Percentiles rank a stretch among this genome's conserved stretches.
Evolutionary conservation across 1,284 basidiomycete genomes (phyloP).

Genomic region (Ceratobasidium sp.): DNA sequence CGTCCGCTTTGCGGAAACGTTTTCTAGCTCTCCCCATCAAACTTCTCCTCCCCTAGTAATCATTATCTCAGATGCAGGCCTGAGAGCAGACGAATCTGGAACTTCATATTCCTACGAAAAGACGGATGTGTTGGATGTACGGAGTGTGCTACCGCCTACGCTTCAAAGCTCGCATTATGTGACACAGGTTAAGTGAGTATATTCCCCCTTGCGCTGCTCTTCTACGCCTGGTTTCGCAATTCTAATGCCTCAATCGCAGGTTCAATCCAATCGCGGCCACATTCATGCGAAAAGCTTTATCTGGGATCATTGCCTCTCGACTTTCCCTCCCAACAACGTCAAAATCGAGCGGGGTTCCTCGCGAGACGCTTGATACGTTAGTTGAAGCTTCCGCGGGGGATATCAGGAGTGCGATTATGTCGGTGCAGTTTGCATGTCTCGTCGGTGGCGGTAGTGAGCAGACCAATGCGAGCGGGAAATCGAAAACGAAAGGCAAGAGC

Average conservation of each 20-base stretch:
- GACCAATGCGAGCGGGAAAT: conserved; percentile 53
- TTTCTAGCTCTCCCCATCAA: neutral
- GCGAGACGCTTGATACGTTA: conserved; percentile 78
- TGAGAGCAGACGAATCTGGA: conserved; percentile 69
- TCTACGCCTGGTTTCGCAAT: neutral
- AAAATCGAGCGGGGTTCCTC: conserved; percentile 64
- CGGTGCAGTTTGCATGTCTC: conserved; percentile 84
- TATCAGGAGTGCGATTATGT: conserved; percentile 92
- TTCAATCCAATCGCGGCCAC: conserved; percentile 95
- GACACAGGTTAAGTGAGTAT: conserved; percentile 80
- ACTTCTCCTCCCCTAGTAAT: conserved; percentile 77
- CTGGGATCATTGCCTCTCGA: conserved; percentile 70
- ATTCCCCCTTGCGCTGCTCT: neutral
- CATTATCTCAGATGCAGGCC: conserved; percentile 86
- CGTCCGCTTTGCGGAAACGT: conserved; percentile 66
- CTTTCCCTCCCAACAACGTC: conserved; percentile 56
- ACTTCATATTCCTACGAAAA: conserved; percentile 59
- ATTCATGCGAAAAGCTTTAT: conserved; percentile 84
- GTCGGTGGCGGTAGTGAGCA: conserved; percentile 54
- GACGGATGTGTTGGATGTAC: conserved; percentile 74
- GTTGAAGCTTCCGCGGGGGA: conserved; percentile 89
- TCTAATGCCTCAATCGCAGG: conserved; percentile 59
- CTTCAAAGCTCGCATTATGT: conserved; percentile 75
- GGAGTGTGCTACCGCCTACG: conserved; percentile 74
- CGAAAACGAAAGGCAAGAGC: conserved; percentile 55